phyloP scores from a whole-genome alignment of 176 grass and related monocot genomes.

The Oryza rufipogon region DNA sequence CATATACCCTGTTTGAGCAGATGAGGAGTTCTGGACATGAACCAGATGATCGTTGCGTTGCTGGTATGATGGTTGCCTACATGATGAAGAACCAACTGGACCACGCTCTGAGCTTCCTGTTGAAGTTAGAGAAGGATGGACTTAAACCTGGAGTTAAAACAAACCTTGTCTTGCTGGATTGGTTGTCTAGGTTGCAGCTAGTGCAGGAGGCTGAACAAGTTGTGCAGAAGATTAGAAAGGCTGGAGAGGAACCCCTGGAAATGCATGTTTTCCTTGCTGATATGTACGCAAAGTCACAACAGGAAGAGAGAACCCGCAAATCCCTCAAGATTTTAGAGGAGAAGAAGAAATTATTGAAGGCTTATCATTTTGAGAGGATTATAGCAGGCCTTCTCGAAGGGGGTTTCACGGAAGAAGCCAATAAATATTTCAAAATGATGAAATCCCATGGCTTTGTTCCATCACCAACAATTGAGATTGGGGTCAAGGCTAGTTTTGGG shows the following conservation, averaged over 20 bases:
- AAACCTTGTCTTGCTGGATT: slow-evolving; percentile 64
- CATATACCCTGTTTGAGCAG: slow-evolving; percentile 49
- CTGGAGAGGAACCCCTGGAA: slow-evolving; percentile 63
- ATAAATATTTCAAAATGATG: slow-evolving; percentile 71
- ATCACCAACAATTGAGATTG: slow-evolving; percentile 39
- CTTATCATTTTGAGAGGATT: slow-evolving; percentile 77
- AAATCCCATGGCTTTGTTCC: slow-evolving; percentile 56
- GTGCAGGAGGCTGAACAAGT: slow-evolving; percentile 78
- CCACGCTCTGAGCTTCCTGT: slow-evolving; percentile 62
- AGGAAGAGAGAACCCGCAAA: slow-evolving; percentile 59
- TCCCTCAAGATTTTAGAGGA: slow-evolving; percentile 80
- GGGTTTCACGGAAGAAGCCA: slow-evolving; percentile 62
- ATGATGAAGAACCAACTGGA: slow-evolving; percentile 68
- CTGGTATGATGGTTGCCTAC: slow-evolving; percentile 63
- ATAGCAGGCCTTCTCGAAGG: slow-evolving; percentile 55
- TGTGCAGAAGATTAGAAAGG: slow-evolving; percentile 53
- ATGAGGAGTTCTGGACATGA: slow-evolving; percentile 52
- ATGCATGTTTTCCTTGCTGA: slow-evolving; percentile 74
- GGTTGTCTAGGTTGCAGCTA: slow-evolving; percentile 68
- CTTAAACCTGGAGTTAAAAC: slow-evolving; percentile 64
- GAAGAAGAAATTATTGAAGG: slow-evolving; percentile 62
- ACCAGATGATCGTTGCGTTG: slow-evolving; percentile 68
- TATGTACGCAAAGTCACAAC: slow-evolving; percentile 66
- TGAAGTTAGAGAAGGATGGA: slow-evolving; percentile 78
- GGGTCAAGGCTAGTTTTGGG: slow-evolving; percentile 28